Evolutionary conservation across 768 basidiomycete species (phyloP).

Genomic region (Mrakia hoshinonis): DNA sequence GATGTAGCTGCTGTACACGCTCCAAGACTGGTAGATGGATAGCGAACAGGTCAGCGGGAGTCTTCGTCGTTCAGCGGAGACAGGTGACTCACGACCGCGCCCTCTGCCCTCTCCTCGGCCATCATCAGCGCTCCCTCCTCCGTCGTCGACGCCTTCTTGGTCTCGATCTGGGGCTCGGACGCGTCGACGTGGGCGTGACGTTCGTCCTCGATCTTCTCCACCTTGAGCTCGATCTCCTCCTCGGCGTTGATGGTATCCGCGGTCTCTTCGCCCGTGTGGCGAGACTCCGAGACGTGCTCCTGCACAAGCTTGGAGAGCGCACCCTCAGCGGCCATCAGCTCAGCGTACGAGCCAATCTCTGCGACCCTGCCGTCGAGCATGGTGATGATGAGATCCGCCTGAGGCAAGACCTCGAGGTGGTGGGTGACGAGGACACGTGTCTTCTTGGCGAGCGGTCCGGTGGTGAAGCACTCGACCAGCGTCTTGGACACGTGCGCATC

Average conservation of each 20-base stretch:
- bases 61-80: too few species aligned
- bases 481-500: slow-evolving; percentile 86
- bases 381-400: slow-evolving; percentile 67
- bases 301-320: slow-evolving; percentile 53
- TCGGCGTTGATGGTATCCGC: slow-evolving; percentile 15
- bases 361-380: slow-evolving; percentile 66
- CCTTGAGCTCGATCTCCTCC: slow-evolving; percentile 34
- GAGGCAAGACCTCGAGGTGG: slow-evolving; percentile 77
- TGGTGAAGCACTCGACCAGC: slow-evolving; percentile 75
- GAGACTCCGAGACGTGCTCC: slow-evolving; percentile 45
- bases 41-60: too few species aligned
- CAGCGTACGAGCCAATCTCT: slow-evolving; percentile 69
- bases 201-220: slow-evolving; percentile 37
- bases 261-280: too few species aligned
- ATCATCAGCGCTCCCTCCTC: slow-evolving; percentile 37
- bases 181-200: slow-evolving; percentile 8
- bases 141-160: slow-evolving; percentile 42
- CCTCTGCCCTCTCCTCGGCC: slow-evolving; percentile 17
- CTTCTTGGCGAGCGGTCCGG: slow-evolving; percentile 55
- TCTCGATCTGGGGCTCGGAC: slow-evolving; percentile 31
- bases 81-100: too few species aligned
- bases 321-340: slow-evolving; percentile 54
- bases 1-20: too few species aligned
- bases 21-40: too few species aligned
- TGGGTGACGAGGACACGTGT: slow-evolving; percentile 87